Percentiles rank a stretch among this genome's conserved stretches.
Conservation (phyloP, 2,329 filamentous ascomycete genomes). For the Colletotrichum echinochloae region DNA sequence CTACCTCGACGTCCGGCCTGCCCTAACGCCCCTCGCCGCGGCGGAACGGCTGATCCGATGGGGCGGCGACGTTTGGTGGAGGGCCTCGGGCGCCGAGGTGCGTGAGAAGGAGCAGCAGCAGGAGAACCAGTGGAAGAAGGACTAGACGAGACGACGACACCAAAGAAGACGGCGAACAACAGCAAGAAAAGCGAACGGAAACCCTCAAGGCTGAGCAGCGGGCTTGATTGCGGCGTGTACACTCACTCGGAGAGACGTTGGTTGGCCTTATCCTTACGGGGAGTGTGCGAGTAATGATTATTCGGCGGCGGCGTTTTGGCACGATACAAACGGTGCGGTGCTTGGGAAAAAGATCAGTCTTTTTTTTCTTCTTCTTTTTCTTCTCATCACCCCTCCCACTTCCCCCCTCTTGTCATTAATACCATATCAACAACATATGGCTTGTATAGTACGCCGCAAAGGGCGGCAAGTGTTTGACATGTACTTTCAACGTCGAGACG, state of each 20-base stretch:
- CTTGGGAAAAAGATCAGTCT: conserved; percentile 8
- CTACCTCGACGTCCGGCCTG: conserved; percentile 93
- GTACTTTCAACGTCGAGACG: conserved; percentile 26
- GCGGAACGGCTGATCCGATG: conserved; percentile 87
- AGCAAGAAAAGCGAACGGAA: background rate
- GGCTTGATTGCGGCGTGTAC: conserved; percentile 18
- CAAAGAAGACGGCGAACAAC: background rate
- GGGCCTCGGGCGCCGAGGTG: conserved; percentile 79
- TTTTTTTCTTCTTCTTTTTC: too few species aligned
- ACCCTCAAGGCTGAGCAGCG: background rate
- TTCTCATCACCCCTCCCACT: conserved; percentile 19
- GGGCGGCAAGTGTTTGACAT: conserved; percentile 17
- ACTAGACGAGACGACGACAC: background rate
- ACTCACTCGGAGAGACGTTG: background rate
- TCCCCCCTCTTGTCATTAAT: conserved; percentile 22
- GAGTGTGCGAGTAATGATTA: background rate
- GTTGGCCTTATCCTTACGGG: background rate
- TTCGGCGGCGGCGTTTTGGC: conserved; percentile 32
- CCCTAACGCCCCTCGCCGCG: conserved; percentile 82
- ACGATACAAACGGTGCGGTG: conserved; percentile 15
- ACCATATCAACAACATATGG: background rate
- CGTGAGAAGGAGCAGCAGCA: conserved; percentile 54
- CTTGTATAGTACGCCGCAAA: conserved; percentile 26
- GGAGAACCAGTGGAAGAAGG: conserved; percentile 18
- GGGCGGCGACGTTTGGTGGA: conserved; percentile 96